Base-by-base conservation (phyloP, 2,329 filamentous ascomycete species). In the Colletotrichum spinosum region DNA sequence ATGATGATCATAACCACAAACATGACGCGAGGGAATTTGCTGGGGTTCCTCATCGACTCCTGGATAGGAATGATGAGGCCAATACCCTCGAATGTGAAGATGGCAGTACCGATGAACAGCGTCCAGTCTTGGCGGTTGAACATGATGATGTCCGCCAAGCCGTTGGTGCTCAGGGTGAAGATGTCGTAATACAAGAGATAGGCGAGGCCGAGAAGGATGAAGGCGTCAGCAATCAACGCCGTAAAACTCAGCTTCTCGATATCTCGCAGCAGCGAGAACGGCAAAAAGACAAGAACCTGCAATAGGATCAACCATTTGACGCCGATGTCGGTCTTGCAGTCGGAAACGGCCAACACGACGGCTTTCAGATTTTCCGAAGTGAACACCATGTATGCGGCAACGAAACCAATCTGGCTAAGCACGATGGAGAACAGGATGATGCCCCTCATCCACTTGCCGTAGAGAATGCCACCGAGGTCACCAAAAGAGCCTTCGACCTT, bases 121-220 rank as follows among this genome's bases (percentile, higher is more conserved):
- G 96, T 97, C 96, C 97, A 99, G 76, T 94, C 91, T 67, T 91
- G 88, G 45, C 90, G 79, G 81, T 99, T 99, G 85, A 99, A 98
- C 73, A 91, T 86, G 70, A 92, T 87, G 73, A 98, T 94, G 75
- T 99, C 96, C 6, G 93, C 86, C 33, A 97, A 80, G 11, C 93
- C 93, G 61, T 93, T 84, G 52, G 81, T 83, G 68, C 88, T 88
- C 55, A 99, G 89, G 2, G 95, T 97, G 70, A 92, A 82, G 68
- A 98, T 85, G 74, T 98, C 96, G 79, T 94, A 98, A 81, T 97
- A 98, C 76, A 97, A 97, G 45, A 99, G 88, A 73, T 98, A 98
- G 5, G 96, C 87, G 37, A 99, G 85, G 2, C 96, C 96, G 66
- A 97, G 85, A 62, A 97, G 84, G 75, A 99, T 99, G 78, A 99